These are phyloP conservation scores for Lachnellula hyalina DNA, from an alignment of 2,329 filamentous ascomycete genomes.

Conservation along the genomic window DNA sequence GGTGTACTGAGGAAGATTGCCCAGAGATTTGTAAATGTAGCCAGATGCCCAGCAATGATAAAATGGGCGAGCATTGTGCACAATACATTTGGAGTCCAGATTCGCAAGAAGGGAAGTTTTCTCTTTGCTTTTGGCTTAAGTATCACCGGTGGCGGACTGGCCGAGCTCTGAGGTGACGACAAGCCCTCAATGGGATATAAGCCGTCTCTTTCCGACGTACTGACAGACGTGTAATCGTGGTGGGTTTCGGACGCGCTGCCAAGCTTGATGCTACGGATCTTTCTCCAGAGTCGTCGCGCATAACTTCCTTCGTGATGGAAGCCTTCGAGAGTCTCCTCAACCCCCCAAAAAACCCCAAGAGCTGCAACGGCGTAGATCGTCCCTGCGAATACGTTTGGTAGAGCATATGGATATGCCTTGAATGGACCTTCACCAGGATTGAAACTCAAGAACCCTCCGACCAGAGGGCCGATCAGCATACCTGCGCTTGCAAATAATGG, in stretches of 20 bases:
- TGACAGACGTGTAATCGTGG: too few relatives aligned
- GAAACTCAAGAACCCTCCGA: background rate
- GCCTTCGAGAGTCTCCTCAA: slow-evolving; percentile 21
- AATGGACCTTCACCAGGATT: slow-evolving; percentile 28
- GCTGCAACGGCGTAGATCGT: slow-evolving; percentile 27
- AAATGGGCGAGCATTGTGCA: slow-evolving; percentile 48
- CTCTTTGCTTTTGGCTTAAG: background rate
- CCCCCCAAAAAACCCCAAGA: slow-evolving; percentile 29
- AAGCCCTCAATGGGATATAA: too few relatives aligned
- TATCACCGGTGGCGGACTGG: background rate
- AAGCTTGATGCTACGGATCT: background rate
- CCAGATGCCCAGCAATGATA: slow-evolving; percentile 29
- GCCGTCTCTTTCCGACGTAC: too few relatives aligned
- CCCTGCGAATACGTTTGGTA: slow-evolving; percentile 36
- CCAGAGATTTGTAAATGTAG: slow-evolving; percentile 54
- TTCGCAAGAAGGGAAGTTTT: slow-evolving; percentile 14
- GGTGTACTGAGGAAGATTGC: slow-evolving; percentile 50
- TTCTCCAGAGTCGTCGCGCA: background rate
- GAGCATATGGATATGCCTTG: slow-evolving; percentile 36
- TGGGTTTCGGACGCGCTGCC: background rate
- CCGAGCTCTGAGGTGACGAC: background rate
- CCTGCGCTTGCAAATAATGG: too few relatives aligned
- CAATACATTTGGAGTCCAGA: slow-evolving; percentile 27
- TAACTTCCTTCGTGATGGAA: background rate
- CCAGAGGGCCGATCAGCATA: slow-evolving; percentile 30